These are phyloP conservation scores for Pythium guiyangense DNA, from an alignment of 352 stramenopile species.

Conservation along the genomic window DNA sequence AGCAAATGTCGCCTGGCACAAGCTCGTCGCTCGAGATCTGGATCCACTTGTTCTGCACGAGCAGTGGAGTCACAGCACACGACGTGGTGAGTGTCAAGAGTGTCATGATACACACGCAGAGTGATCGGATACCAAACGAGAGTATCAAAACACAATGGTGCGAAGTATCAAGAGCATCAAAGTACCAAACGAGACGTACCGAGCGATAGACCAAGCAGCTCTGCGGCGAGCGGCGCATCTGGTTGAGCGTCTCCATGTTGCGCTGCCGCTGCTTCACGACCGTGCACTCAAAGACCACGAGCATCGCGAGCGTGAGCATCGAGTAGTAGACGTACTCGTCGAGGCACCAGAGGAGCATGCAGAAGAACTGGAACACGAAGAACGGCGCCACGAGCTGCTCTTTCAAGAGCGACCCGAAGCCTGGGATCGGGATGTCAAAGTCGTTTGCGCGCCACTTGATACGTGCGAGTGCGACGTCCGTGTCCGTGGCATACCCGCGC, in stretches of 20 bases:
- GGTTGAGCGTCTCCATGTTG: slow-evolving; percentile 85
- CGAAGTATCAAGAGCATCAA: too few relatives aligned
- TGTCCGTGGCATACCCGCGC: slow-evolving; percentile 13
- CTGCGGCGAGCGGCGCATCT: slow-evolving; percentile 66
- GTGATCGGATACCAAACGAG: too few relatives aligned
- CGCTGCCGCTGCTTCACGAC: slow-evolving; percentile 89
- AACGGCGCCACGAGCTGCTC: slow-evolving; percentile 95
- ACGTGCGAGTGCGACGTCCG: slow-evolving; percentile 18
- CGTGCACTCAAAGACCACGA: slow-evolving; percentile 94
- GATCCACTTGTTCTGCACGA: slow-evolving; percentile 41
- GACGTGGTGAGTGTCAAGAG: background rate
- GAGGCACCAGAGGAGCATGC: slow-evolving; percentile 94
- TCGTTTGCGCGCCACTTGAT: slow-evolving; percentile 65
- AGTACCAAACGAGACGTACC: background rate
- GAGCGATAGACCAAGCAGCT: slow-evolving; percentile 79
- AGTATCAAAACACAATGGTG: too few relatives aligned
- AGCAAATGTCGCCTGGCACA: slow-evolving; percentile 84
- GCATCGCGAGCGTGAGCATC: slow-evolving; percentile 93
- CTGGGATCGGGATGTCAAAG: slow-evolving; percentile 84
- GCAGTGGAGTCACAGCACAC: background rate
- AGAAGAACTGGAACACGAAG: slow-evolving; percentile 97
- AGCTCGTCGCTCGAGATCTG: slow-evolving; percentile 60
- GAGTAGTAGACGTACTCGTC: slow-evolving; percentile 98
- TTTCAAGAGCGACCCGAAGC: slow-evolving; percentile 80
- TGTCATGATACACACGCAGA: background rate